Evolutionary conservation across 768 basidiomycete genomes (phyloP).

Genomic region (Astraeus odoratus): DNA sequence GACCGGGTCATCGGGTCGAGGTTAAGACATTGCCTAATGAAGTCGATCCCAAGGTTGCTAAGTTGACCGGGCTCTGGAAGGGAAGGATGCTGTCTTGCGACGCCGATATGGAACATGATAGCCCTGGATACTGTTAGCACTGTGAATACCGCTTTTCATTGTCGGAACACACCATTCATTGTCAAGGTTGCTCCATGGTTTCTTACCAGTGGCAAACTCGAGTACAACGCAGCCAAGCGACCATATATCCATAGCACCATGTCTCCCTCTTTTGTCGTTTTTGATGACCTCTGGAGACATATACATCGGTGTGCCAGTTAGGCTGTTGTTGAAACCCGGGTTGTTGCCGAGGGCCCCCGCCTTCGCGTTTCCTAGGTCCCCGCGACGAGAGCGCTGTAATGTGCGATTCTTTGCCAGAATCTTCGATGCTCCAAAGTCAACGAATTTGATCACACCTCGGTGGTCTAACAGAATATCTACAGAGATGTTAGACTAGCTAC

Average conservation of each 20-base stretch:
- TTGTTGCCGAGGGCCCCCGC: constrained; percentile 30
- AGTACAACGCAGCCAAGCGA: constrained; percentile 95
- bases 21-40: constrained; percentile 86
- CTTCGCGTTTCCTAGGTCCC: constrained; percentile 33
- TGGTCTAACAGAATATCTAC: constrained; percentile 90
- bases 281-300: constrained; percentile 99
- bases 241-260: constrained; percentile 99
- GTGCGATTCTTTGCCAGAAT: constrained; percentile 89
- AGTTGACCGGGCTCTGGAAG: constrained; percentile 89
- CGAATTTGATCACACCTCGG: constrained; percentile 88
- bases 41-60: constrained; percentile 82
- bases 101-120: constrained; percentile 99
- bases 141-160: neutral
- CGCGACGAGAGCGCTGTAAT: constrained; percentile 62
- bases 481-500: constrained; percentile 7
- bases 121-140: constrained; percentile 52
- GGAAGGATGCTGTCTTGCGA: constrained; percentile 93
- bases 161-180: constrained; percentile 83
- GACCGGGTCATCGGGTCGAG: constrained; percentile 83
- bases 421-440: constrained; percentile 97
- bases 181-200: constrained; percentile 98
- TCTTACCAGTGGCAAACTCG: constrained; percentile 92
- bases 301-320: constrained; percentile 99
- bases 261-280: constrained; percentile 78
- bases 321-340: constrained; percentile 66